Evolutionary conservation across 192 early-diverging fungal genomes (phyloP).

Genomic region (Gryganskiella cystojenkinii): DNA sequence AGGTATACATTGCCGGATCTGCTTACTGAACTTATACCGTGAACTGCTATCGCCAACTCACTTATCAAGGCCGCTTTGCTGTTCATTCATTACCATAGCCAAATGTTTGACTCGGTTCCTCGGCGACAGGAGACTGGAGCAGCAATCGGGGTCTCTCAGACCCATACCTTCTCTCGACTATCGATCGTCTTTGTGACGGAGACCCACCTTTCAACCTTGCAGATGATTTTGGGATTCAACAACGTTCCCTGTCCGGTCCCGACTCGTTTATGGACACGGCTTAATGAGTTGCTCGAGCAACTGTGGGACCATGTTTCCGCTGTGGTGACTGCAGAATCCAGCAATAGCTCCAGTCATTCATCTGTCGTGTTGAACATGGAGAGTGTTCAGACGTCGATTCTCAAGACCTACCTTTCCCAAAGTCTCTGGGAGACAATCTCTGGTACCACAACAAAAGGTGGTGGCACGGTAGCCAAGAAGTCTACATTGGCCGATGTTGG

Average conservation of each 20-base stretch:
- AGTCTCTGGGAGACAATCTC: neutral
- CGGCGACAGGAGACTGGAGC: too few species aligned
- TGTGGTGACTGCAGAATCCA: neutral
- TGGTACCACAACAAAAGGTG: neutral
- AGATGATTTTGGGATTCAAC: constrained; percentile 13
- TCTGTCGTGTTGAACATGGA: neutral
- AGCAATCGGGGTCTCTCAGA: neutral
- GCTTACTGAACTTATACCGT: neutral
- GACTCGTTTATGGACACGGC: constrained; percentile 27
- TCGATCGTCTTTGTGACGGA: constrained; percentile 28
- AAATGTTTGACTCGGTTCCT: neutral
- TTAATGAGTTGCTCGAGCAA: constrained; percentile 2
- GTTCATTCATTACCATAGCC: neutral
- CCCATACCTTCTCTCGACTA: neutral
- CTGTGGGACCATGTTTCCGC: constrained; percentile 19
- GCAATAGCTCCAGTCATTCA: too few species aligned
- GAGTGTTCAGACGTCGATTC: neutral
- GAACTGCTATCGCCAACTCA: too few species aligned
- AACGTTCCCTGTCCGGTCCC: constrained; percentile 37
- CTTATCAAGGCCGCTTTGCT: too few species aligned
- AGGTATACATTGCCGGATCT: constrained; percentile 9
- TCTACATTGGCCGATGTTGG: neutral
- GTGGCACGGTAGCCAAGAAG: too few species aligned
- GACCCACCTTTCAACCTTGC: constrained; percentile 7
- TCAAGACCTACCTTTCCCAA: neutral